Base-by-base conservation (phyloP, 2,329 filamentous ascomycete species). In the Arthrocladium fulminans region DNA sequence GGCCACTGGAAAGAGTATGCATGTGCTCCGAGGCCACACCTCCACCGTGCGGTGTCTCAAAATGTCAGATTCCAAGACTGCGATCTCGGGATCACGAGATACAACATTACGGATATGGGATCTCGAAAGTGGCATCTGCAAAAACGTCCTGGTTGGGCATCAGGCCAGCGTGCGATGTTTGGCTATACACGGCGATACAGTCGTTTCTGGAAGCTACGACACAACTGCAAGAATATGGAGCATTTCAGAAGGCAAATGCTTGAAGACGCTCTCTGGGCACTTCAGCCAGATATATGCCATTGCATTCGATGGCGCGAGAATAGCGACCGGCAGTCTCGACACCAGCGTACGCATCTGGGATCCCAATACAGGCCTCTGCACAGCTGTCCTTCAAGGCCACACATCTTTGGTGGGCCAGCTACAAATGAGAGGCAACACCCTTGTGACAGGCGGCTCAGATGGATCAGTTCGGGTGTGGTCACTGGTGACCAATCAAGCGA, bases 281-380 rank as follows among this genome's bases (percentile, higher is more conserved):
- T 98, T 96, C 68, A 97, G 90, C 63, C 92, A 98, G 64, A 98
- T 98, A 50, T 98, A 98, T 64, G 92, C 92, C 17, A 94, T 98
- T 63, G 92, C 92, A 1, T 98, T 97, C 67, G 92, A 98, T 63
- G 92, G 92, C 32, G 83, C 83, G 57, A 80, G 89, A 54, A 89
- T 98, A 50, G 90, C 94, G 29, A 98, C 92, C 8, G 92, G 92
- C 45, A 96, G 89, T 65, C 72, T 98, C 53, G 92, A 98, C 67
- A 98, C 92, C 2, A 96, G 90, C 59, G 90, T 98, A 22, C 78
- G 92, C 55, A 94, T 98, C 54, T 98, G 92, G 92, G 88, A 98
- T 71, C 87, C 88, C 22, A 80, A 76, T 43, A 88, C 87, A 59
- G 89, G 88, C 34, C 83, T 86, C 64, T 90, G 89, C 60, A 80